Percentiles rank a stretch among this genome's conserved stretches.
Evolutionary conservation across 768 basidiomycete genomes (phyloP).

Genomic region (Tricholoma furcatifolium): DNA sequence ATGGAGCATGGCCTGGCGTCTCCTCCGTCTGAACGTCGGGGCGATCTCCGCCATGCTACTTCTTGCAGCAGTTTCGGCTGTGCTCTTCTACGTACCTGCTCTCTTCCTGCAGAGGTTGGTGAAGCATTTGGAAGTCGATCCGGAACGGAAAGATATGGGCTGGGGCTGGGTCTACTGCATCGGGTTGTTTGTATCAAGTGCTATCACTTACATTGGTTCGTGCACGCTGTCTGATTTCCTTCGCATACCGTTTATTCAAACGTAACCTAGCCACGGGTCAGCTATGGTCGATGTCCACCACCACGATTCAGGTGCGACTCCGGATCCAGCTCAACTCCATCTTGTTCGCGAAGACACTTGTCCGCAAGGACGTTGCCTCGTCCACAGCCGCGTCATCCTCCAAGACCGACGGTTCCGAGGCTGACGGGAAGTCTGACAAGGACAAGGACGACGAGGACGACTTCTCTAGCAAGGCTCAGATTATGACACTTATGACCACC

Average conservation of each 20-base stretch:
- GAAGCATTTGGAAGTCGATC: constrained; percentile 63
- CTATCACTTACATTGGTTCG: constrained; percentile 32
- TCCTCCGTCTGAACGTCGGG: constrained; percentile 54
- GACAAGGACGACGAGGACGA: constrained; percentile 50
- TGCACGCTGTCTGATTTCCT: background rate
- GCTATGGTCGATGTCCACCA: constrained; percentile 69
- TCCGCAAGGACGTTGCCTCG: constrained; percentile 81
- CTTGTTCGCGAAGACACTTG: constrained; percentile 82
- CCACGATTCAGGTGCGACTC: constrained; percentile 66
- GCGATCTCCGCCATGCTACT: constrained; percentile 39
- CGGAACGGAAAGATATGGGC: constrained; percentile 47
- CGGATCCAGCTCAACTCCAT: constrained; percentile 80
- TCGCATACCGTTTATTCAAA: background rate
- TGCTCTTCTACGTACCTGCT: constrained; percentile 62
- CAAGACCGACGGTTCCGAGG: constrained; percentile 16
- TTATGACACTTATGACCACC: constrained; percentile 96
- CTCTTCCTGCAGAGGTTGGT: constrained; percentile 63
- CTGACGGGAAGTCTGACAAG: background rate
- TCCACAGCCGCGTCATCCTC: constrained; percentile 36
- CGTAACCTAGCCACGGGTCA: constrained; percentile 54
- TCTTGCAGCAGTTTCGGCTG: constrained; percentile 57
- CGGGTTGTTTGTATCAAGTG: constrained; percentile 34
- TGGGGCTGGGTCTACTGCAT: constrained; percentile 74
- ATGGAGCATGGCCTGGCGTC: constrained; percentile 59
- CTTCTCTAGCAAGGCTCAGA: constrained; percentile 69